Base-by-base conservation (phyloP, 257 asterid species). In the Eucommia ulmoides region DNA sequence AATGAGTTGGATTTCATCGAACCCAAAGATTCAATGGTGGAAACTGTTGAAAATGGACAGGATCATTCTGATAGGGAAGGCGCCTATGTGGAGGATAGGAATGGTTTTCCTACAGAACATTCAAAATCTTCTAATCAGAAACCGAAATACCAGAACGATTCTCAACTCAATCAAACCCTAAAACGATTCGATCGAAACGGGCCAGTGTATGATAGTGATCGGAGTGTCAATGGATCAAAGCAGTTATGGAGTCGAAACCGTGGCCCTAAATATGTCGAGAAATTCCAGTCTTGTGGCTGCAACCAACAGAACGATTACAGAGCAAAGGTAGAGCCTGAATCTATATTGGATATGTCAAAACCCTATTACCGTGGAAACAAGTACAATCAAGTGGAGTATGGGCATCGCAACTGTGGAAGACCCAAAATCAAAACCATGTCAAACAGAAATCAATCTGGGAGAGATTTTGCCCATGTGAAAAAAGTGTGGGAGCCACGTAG, bases 401-500 rank as follows among this genome's bases (percentile, higher is more conserved):
- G 54, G 47, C 79, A 79, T 44, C 91, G 79, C 48, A 75, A 55
- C 45, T 64, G 55, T 46, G 82, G 75, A 22, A 79, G 80, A 67
- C 68, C 77, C 59, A 85, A 80, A 68, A 74, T 64, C 74, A 88
- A 75, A 78, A 56, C 38, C 24, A 54, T 41, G 29, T 25, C 56
- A 56, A 70, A 73, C 19, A 61, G 62, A 69, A 65, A 74, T 62
- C 70, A 47, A 24, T 50, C 72, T 55, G 59, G 45, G 59, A 58
- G 72, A 49, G 75, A 64, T 54, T 51, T 58, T 33, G 51, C 73
- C 57, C 24, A 33, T 61, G 63, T 72, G 38, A 83, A 79, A 79
- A 83, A 81, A 74, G 94, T 83, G 46, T 91, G 99, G 99, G 99
- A 91, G 70, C 99, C 99, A 29, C 70, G 83, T 23, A 79, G 94